A percentile compares a stretch with the other conserved stretches of the same genome.
Evolutionary conservation across 2,329 filamentous ascomycete species (phyloP).

Genomic region (Pyricularia grisea): DNA sequence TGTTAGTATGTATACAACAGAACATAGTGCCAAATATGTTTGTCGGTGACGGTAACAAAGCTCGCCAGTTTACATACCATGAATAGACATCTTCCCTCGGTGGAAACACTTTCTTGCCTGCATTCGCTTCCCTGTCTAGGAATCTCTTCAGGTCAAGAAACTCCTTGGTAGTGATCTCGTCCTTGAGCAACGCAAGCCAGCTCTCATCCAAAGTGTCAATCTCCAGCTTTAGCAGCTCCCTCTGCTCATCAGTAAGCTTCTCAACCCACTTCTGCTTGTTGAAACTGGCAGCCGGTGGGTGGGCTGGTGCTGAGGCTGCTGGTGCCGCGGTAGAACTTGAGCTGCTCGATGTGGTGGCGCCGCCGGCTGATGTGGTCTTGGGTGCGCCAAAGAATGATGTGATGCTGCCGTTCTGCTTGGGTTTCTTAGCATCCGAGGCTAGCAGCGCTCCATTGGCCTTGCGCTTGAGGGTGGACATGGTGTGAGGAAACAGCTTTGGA

Average conservation of each 20-base stretch:
- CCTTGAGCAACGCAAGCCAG: constrained; percentile 84
- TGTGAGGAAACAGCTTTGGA: background rate
- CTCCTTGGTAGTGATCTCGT: constrained; percentile 67
- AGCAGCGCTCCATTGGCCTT: constrained; percentile 42
- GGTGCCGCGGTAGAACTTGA: constrained; percentile 13
- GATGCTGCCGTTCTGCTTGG: constrained; percentile 68
- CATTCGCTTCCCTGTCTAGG: constrained; percentile 64
- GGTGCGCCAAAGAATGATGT: constrained; percentile 80
- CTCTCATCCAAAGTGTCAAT: constrained; percentile 86
- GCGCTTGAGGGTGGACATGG: constrained; percentile 56
- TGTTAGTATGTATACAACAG: background rate
- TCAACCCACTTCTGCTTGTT: constrained; percentile 88
- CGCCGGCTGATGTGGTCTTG: constrained; percentile 28
- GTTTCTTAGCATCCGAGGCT: constrained; percentile 53
- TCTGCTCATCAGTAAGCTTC: constrained; percentile 71
- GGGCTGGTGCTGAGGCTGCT: constrained; percentile 9
- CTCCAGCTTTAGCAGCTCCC: constrained; percentile 72
- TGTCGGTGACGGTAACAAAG: background rate
- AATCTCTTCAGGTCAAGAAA: constrained; percentile 88
- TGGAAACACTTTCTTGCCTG: constrained; percentile 75
- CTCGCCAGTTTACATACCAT: constrained; percentile 51
- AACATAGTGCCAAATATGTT: background rate
- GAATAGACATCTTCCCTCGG: constrained; percentile 86
- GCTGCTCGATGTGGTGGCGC: constrained; percentile 7
- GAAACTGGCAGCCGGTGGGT: constrained; percentile 40